These are phyloP conservation scores for Zygotorulaspora florentina DNA, from an alignment of 805 yeast species.

Conservation along the genomic window DNA sequence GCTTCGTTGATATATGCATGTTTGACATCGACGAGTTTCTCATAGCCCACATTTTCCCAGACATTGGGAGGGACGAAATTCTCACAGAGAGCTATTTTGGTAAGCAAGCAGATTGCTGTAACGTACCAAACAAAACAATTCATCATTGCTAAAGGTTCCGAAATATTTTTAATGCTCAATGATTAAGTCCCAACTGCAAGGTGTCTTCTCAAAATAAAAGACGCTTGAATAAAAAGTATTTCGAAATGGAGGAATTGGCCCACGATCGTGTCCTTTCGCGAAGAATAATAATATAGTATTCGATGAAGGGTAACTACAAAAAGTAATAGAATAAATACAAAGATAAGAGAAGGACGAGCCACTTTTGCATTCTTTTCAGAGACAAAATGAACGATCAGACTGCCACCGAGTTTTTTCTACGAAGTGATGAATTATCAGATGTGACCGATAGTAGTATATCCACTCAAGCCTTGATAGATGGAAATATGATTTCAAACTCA, in stretches of 20 bases:
- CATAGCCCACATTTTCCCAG: constrained; percentile 54
- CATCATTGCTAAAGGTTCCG: constrained; percentile 6
- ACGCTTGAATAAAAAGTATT: not conserved
- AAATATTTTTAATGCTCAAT: constrained; percentile 1
- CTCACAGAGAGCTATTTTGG: constrained; percentile 8
- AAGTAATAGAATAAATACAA: not conserved
- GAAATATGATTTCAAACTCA: constrained; percentile 11
- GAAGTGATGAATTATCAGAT: constrained; percentile 1
- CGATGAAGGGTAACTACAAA: constrained; percentile 10
- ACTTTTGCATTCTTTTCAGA: not conserved
- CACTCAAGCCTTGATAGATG: constrained; percentile 17
- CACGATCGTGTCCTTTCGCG: constrained; percentile 2
- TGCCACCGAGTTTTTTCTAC: constrained; percentile 9
- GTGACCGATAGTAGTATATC: constrained; percentile 10
- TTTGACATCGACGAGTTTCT: constrained; percentile 58
- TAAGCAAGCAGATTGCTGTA: constrained; percentile 5
- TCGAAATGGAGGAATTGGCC: not conserved
- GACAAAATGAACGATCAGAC: constrained; percentile 3
- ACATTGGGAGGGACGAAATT: constrained; percentile 17
- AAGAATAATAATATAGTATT: not conserved
- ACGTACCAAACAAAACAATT: constrained; percentile 12
- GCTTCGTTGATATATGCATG: constrained; percentile 64
- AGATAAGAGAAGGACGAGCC: not conserved
- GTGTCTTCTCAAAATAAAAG: not conserved
- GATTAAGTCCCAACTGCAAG: not conserved